Conservation (phyloP, 2,329 filamentous ascomycete species). For the Aureobasidium sp. region DNA sequence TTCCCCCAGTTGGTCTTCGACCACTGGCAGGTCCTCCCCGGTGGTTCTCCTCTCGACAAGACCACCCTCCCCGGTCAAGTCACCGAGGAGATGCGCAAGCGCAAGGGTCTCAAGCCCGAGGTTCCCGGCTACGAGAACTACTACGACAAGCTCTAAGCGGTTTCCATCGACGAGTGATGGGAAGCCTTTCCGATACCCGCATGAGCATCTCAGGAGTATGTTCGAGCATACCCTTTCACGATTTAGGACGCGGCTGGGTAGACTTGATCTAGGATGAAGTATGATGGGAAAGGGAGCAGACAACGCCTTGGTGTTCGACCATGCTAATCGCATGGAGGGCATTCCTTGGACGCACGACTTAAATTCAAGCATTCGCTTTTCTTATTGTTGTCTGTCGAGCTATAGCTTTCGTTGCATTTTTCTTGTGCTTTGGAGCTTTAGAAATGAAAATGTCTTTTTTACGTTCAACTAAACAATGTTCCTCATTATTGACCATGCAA, state of each 20-base stretch:
- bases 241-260: slow-evolving; percentile 13
- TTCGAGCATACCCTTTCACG: slow-evolving; percentile 12
- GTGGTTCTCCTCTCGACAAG: slow-evolving; percentile 82
- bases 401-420: slow-evolving; percentile 11
- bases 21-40: slow-evolving; percentile 94
- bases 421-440: not conserved
- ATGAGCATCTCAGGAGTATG: slow-evolving; percentile 15
- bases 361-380: slow-evolving; percentile 7
- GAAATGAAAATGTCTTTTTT: slow-evolving; percentile 14
- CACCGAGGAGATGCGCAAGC: slow-evolving; percentile 88
- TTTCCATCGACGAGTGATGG: slow-evolving; percentile 14
- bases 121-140: slow-evolving; percentile 94
- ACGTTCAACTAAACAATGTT: not conserved
- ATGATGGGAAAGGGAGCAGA: slow-evolving; percentile 1
- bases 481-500: not conserved
- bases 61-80: slow-evolving; percentile 76
- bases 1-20: slow-evolving; percentile 99
- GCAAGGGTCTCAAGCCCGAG: slow-evolving; percentile 98
- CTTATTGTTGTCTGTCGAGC: slow-evolving; percentile 3
- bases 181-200: slow-evolving; percentile 15
- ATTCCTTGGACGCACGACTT: not conserved
- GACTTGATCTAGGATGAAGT: slow-evolving; percentile 14
- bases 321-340: slow-evolving; percentile 13
- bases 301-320: not conserved
- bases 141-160: slow-evolving; percentile 93